phyloP scores from a whole-genome alignment of 1,139 yeast species.

The Arxiozyma telluris region DNA sequence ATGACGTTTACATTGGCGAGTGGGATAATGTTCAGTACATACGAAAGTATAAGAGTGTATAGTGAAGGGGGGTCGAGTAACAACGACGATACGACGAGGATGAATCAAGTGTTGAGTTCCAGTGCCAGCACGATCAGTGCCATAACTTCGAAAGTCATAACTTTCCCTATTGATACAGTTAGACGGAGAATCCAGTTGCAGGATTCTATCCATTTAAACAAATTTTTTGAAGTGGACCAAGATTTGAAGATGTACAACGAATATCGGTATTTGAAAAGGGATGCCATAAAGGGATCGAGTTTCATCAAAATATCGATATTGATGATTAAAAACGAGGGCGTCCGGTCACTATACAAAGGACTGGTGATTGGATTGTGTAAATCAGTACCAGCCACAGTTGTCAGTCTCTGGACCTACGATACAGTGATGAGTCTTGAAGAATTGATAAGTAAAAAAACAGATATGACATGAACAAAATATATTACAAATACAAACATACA shows the following conservation, averaged over 20 bases:
- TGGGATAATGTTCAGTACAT: conserved; percentile 61
- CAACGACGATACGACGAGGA: neutral
- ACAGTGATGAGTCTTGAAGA: conserved; percentile 21
- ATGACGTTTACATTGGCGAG: conserved; percentile 56
- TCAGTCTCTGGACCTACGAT: conserved; percentile 70
- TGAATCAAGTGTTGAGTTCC: neutral
- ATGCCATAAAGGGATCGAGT: neutral
- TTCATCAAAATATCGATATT: neutral
- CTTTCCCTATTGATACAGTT: conserved; percentile 81
- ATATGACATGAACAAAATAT: too few relatives aligned
- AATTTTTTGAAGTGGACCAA: neutral
- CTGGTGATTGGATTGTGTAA: conserved; percentile 58
- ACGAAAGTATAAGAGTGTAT: conserved; percentile 36
- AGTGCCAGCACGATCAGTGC: conserved; percentile 51
- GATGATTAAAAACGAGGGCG: conserved; percentile 40
- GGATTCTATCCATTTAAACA: neutral
- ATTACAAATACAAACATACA: too few relatives aligned
- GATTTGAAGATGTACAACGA: conserved; percentile 24
- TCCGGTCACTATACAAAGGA: conserved; percentile 66
- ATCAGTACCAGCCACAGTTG: conserved; percentile 75
- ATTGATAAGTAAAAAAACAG: neutral
- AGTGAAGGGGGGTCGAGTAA: conserved; percentile 15
- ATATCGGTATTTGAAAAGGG: neutral
- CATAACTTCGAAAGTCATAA: conserved; percentile 54
- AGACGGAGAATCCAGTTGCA: conserved; percentile 72